These are phyloP conservation scores for Lodderomyces parapsilosis DNA, from an alignment of 1,139 yeast species.

Conservation along the genomic window DNA sequence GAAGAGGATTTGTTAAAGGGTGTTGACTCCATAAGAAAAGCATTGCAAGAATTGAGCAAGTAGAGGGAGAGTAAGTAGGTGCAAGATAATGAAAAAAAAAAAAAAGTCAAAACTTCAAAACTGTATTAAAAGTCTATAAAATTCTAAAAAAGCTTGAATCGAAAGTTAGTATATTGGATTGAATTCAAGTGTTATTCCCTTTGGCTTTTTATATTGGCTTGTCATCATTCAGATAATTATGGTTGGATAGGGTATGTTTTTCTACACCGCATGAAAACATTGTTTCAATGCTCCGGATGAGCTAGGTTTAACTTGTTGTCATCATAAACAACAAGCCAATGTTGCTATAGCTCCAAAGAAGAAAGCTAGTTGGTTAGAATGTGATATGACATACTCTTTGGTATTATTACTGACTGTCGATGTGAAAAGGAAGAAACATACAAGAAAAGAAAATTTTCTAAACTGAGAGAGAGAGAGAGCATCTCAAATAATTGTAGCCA, in stretches of 20 bases:
- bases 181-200: too few species aligned
- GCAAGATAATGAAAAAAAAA: slow-evolving; percentile 36
- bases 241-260: neutral
- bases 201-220: too few species aligned
- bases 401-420: too few species aligned
- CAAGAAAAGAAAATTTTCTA: too few species aligned
- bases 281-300: neutral
- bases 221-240: neutral
- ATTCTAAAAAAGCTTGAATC: slow-evolving; percentile 23
- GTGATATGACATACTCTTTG: neutral
- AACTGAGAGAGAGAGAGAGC: too few species aligned
- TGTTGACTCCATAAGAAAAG: slow-evolving; percentile 64
- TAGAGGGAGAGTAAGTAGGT: too few species aligned
- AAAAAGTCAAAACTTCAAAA: slow-evolving; percentile 17
- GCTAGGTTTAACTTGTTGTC: neutral
- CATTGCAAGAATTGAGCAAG: slow-evolving; percentile 51
- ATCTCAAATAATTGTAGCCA: too few species aligned
- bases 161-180: neutral
- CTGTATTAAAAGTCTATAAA: slow-evolving; percentile 42
- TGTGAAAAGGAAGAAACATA: too few species aligned
- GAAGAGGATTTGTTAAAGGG: slow-evolving; percentile 85
- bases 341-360: neutral
- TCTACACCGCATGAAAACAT: neutral
- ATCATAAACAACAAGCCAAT: neutral
- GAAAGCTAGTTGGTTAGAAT: neutral